A percentile compares a stretch with the other conserved stretches of the same genome.
Evolutionary conservation across 176 grass and related monocot genomes (phyloP).

Genomic region (Eleusine coracana): DNA sequence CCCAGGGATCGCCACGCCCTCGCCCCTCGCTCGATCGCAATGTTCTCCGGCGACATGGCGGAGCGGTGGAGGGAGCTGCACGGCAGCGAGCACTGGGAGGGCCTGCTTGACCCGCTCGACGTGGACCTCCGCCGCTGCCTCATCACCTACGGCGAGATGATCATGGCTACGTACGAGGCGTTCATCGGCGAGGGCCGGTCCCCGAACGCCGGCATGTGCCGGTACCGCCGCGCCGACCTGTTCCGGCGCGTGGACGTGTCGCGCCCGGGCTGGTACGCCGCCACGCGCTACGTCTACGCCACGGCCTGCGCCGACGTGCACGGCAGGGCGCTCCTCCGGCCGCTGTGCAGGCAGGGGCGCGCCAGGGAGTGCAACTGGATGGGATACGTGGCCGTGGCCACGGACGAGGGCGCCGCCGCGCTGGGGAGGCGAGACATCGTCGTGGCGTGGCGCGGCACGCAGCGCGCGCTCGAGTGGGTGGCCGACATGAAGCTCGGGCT

Average conservation of each 20-base stretch:
- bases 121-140: constrained; percentile 60
- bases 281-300: constrained; percentile 72
- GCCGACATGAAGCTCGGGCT: constrained; percentile 66
- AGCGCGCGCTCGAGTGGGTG: constrained; percentile 72
- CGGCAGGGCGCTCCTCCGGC: constrained; percentile 52
- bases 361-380: constrained; percentile 74
- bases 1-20: background rate
- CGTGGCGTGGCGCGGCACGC: constrained; percentile 82
- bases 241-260: constrained; percentile 62
- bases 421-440: constrained; percentile 78
- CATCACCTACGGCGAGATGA: constrained; percentile 76
- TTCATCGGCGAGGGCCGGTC: constrained; percentile 67
- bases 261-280: constrained; percentile 50
- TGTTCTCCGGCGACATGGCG: constrained; percentile 51
- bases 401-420: constrained; percentile 64
- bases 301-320: constrained; percentile 62
- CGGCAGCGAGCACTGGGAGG: constrained; percentile 64
- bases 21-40: background rate
- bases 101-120: constrained; percentile 66
- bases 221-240: constrained; percentile 55
- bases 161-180: constrained; percentile 62
- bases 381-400: constrained; percentile 83
- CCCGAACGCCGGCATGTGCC: constrained; percentile 64
- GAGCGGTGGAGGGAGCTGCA: constrained; percentile 68
- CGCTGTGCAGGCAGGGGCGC: constrained; percentile 36